Base-by-base conservation (phyloP, 345 rosid species). In the Reutealis trisperma region DNA sequence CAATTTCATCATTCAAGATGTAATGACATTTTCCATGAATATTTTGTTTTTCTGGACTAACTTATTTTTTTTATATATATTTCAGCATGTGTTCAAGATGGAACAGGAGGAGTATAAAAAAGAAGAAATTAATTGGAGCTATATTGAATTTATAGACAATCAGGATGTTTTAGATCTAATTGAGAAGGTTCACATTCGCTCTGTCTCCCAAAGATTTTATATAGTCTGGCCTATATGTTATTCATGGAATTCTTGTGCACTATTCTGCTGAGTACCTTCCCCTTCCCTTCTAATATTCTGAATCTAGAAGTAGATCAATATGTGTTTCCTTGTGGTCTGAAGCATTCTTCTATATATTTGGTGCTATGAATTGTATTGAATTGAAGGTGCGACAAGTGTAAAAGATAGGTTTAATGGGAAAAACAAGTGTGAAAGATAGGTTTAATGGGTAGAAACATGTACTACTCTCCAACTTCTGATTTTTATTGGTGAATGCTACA, bases 31-130 rank as follows among this genome's bases (percentile, higher is more conserved):
- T 30, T 75, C 16, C 42, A 34, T 37, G 51, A 30, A 27, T 54
- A 32, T 72, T 65, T 57, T 55, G 32, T n/a, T n/a, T 63, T 62
- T 16, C 9, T 19, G 41, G 25, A 8, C 51, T 41, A 54, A 77
- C 73, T 70, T 63, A 47, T 55, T 67, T 80, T 77, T 27, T 73
- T 67, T 18, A 69, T 15, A 66, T 60, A 77, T 68, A 51, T 84
- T 86, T 85, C 98, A 96, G 99, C 99, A 96, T 82, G 98, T 96
- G 49, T 96, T 96, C 85, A 96, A 93, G 93, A 93, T 93, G 99
- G 99, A 96, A 86, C 99, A 96, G 81, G 99, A 92, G 72, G 99
- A 96, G 83, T 96, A 96, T 71, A 85, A 84, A 85, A 96, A 88
- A 86, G 99, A 96, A 88, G 93, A 90, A 86, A 96, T 96, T 77